Evolutionary conservation across 2,329 filamentous ascomycete genomes (phyloP), one percentile per base, ranked within the genome.

Genomic region (Westerdykella ornata): DNA sequence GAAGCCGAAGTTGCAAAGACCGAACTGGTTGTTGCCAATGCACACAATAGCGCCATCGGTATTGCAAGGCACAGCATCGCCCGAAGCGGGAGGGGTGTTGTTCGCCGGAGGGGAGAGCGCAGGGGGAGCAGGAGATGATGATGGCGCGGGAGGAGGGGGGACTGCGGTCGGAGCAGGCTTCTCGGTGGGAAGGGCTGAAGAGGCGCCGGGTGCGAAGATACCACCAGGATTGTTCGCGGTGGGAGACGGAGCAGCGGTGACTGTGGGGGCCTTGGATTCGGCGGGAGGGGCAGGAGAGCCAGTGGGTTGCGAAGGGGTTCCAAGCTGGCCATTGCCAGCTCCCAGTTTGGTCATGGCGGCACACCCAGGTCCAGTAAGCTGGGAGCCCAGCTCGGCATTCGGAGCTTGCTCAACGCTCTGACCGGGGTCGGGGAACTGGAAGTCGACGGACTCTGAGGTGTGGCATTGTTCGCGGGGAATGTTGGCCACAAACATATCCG

Each of bases 401-500:
- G 30, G 30, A 47, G 4, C 52, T 46, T 8, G 30, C n/a, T 66
- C 56, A 34, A 9, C 11, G 16, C 30, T 17, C n/a, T 3, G 5
- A 3, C 64, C 57, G 0, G 62, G 39, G 17, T 68, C 56, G 32
- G 72, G 5, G 72, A 75, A 1, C 14, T 33, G 30, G 11, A 33
- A 33, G 70, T 82, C 90, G n/a, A 70, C 61, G 47, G 84, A 72
- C 51, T 88, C 80, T 3, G 68, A 39, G 13, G 60, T 84, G 0
- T 38, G 57, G 66, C 84, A 88, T 31, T 65, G 67, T 43, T 74
- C 73, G 22, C 61, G 56, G 35, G 58, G 63, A 46, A 88, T 69
- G 67, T 92, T 94, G 54, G 84, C 82, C 1, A 82, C 74, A 40
- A 88, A 82, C 78, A 94, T 83, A 43, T 81, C 71, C 0, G 88